Conservation (phyloP, 164 flowering plant species). For the Nymphaea colorata region DNA sequence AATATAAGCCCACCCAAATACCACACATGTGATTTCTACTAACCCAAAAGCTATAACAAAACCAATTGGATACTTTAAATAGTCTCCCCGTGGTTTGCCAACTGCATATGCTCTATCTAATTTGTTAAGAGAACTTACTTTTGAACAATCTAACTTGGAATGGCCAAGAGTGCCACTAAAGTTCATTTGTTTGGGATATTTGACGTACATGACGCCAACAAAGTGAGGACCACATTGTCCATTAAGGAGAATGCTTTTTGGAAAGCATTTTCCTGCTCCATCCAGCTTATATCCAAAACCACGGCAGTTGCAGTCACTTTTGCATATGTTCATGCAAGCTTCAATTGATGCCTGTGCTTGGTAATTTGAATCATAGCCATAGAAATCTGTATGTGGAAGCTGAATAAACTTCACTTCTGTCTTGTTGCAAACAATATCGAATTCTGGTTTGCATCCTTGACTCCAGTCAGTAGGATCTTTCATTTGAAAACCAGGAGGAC, state of each 20-base stretch:
- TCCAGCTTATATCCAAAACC: slow-evolving; percentile 18
- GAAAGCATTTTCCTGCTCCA: slow-evolving; percentile 5
- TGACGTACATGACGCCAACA: slow-evolving; percentile 11
- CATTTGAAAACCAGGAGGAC: slow-evolving; percentile 11
- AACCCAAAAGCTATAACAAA: slow-evolving; percentile 5
- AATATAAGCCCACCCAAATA: slow-evolving; percentile 12
- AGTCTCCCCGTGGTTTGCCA: too few species aligned
- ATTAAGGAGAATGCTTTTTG: slow-evolving; percentile 6
- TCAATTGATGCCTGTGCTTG: background rate
- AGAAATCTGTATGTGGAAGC: slow-evolving; percentile 20
- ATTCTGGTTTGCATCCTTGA: slow-evolving; percentile 13
- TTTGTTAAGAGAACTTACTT: too few species aligned
- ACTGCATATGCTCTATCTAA: too few species aligned
- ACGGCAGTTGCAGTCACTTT: slow-evolving; percentile 7
- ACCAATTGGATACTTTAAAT: background rate
- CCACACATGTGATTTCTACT: slow-evolving; percentile 6
- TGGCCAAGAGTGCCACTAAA: too few species aligned
- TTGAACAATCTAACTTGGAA: too few species aligned
- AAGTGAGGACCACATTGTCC: slow-evolving; percentile 6
- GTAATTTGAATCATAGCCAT: slow-evolving; percentile 13
- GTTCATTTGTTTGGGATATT: too few species aligned
- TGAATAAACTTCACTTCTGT: slow-evolving; percentile 5
- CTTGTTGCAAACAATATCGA: background rate
- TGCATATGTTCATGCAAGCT: slow-evolving; percentile 13
- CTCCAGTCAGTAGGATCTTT: slow-evolving; percentile 12